Percentiles rank a stretch among this genome's conserved stretches.
phyloP scores from a whole-genome alignment of 2,329 filamentous ascomycete species.

The Blumeria hordei region DNA sequence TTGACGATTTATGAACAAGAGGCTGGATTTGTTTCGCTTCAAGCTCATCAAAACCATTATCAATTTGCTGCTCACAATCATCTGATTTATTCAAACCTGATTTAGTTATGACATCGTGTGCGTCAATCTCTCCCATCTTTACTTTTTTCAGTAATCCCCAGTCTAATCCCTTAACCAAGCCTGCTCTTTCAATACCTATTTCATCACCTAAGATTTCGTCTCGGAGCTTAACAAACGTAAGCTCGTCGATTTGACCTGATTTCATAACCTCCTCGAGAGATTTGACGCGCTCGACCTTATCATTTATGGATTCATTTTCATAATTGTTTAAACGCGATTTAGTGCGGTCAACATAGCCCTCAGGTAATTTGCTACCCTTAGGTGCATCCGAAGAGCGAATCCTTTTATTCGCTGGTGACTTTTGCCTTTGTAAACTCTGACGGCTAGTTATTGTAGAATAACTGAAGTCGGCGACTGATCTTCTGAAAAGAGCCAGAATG shows the following conservation, averaged over 20 bases:
- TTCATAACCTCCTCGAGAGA: slow-evolving; percentile 64
- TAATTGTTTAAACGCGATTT: slow-evolving; percentile 31
- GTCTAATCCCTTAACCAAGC: slow-evolving; percentile 81
- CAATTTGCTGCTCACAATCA: slow-evolving; percentile 23
- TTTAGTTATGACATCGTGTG: slow-evolving; percentile 13
- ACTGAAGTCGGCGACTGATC: slow-evolving; percentile 7
- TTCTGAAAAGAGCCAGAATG: slow-evolving; percentile 4
- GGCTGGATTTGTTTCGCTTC: slow-evolving; percentile 29
- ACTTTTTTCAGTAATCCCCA: slow-evolving; percentile 52
- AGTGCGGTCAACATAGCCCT: slow-evolving; percentile 68
- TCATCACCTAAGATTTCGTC: slow-evolving; percentile 67
- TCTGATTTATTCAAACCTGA: slow-evolving; percentile 6
- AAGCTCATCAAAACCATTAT: slow-evolving; percentile 40
- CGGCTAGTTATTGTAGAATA: slow-evolving; percentile 15
- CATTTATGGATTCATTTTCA: slow-evolving; percentile 20
- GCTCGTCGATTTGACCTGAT: slow-evolving; percentile 58
- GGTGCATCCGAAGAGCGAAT: slow-evolving; percentile 53
- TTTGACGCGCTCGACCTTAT: slow-evolving; percentile 41
- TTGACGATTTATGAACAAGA: slow-evolving; percentile 22
- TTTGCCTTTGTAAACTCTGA: slow-evolving; percentile 4
- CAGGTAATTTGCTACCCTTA: slow-evolving; percentile 56
- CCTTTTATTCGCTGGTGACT: slow-evolving; percentile 35
- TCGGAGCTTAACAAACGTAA: slow-evolving; percentile 51
- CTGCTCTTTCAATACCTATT: slow-evolving; percentile 37
- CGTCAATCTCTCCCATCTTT: slow-evolving; percentile 41